These are phyloP conservation scores for Talaromyces sp. DNA, from an alignment of 2,329 filamentous ascomycete genomes.

Conservation along the genomic window DNA sequence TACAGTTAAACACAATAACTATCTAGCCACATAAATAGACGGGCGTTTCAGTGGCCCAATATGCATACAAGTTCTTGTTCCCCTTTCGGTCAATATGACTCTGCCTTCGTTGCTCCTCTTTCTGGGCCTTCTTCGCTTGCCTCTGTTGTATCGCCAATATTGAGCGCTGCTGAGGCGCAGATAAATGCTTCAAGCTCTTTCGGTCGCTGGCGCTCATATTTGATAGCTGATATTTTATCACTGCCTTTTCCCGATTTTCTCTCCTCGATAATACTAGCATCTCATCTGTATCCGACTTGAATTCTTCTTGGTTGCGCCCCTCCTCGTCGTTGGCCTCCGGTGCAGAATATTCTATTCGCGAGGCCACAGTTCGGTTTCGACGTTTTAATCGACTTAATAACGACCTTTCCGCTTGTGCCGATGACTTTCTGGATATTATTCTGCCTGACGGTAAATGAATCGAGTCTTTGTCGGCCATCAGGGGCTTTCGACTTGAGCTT, in stretches of 20 bases:
- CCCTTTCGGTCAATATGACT: conserved; percentile 13
- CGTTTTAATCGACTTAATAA: conserved; percentile 2
- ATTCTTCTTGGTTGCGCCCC: neutral
- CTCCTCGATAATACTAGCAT: neutral
- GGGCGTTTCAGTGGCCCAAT: conserved; percentile 18
- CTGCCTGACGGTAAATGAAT: conserved; percentile 18
- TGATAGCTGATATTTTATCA: conserved; percentile 5
- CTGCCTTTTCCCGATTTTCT: conserved; percentile 12
- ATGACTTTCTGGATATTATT: conserved; percentile 14
- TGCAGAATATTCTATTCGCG: conserved; percentile 3
- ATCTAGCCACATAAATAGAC: conserved; percentile 18
- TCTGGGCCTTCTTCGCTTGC: conserved; percentile 10
- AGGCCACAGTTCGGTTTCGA: neutral
- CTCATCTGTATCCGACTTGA: neutral
- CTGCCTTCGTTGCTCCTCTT: conserved; percentile 15
- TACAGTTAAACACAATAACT: neutral
- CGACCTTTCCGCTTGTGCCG: conserved; percentile 10
- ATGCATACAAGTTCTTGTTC: conserved; percentile 20
- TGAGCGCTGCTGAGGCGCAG: conserved; percentile 11
- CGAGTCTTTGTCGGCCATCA: conserved; percentile 2
- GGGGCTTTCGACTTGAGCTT: neutral
- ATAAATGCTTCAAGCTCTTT: conserved; percentile 13
- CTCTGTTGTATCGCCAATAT: conserved; percentile 13
- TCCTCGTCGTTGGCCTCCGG: neutral
- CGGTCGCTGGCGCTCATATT: conserved; percentile 13